These are phyloP conservation scores for Hymenoscyphus linearis DNA, from an alignment of 2,329 filamentous ascomycete genomes.

Conservation along the genomic window DNA sequence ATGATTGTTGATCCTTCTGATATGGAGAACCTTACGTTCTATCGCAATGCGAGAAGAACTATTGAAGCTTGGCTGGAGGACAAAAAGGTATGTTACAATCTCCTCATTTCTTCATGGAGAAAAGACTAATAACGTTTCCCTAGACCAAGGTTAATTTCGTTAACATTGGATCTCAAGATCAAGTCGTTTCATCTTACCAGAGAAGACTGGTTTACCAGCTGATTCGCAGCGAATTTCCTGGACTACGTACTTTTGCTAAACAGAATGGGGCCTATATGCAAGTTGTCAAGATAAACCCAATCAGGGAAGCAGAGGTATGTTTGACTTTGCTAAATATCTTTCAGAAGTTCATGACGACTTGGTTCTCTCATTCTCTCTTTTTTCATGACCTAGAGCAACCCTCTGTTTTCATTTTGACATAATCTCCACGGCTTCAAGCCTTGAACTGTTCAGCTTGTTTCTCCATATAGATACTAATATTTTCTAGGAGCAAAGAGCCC, in stretches of 20 bases:
- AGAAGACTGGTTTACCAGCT: slow-evolving; percentile 62
- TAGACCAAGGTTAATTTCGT: slow-evolving; percentile 34
- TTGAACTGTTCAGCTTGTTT: too few species aligned
- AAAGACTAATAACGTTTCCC: neutral
- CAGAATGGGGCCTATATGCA: slow-evolving; percentile 30
- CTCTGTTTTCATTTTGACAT: too few species aligned
- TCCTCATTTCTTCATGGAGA: neutral
- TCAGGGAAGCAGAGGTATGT: slow-evolving; percentile 25
- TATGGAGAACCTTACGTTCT: slow-evolving; percentile 22
- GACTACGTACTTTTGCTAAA: slow-evolving; percentile 21
- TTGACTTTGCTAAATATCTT: neutral
- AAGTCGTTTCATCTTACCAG: slow-evolving; percentile 51
- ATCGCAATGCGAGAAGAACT: slow-evolving; percentile 19
- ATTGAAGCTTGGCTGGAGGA: slow-evolving; percentile 26
- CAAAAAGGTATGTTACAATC: slow-evolving; percentile 15
- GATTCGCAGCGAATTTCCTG: slow-evolving; percentile 54
- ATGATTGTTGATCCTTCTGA: slow-evolving; percentile 24
- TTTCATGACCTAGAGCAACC: too few species aligned
- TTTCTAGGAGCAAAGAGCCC: slow-evolving; percentile 8
- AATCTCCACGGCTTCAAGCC: too few species aligned
- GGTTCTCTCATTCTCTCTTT: too few species aligned
- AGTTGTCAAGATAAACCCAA: slow-evolving; percentile 23
- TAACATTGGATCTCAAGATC: slow-evolving; percentile 39
- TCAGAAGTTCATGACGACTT: neutral
- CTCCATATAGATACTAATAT: neutral